phyloP scores from a whole-genome alignment of 257 asterid species.

The Ajuga chamaepitys region DNA sequence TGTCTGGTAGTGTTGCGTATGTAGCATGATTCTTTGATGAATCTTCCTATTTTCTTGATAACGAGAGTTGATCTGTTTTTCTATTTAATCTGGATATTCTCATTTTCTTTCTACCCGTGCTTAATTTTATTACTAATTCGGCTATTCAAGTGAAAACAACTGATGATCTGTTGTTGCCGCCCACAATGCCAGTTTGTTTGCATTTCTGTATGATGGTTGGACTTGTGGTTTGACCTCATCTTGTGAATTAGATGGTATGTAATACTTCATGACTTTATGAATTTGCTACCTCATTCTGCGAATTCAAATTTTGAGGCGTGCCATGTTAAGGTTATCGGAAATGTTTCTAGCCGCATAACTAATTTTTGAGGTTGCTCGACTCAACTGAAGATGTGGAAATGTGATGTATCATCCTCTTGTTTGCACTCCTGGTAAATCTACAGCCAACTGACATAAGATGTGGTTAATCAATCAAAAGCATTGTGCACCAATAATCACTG shows the following conservation, averaged over 20 bases:
- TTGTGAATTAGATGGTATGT: conserved; percentile 1
- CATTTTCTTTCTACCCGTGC: neutral
- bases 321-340: neutral
- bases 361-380: neutral
- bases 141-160: neutral
- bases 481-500: neutral
- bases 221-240: conserved; percentile 10
- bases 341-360: neutral
- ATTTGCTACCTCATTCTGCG: neutral
- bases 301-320: neutral
- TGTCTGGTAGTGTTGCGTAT: conserved; percentile 5
- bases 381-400: neutral
- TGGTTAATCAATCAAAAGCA: neutral
- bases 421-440: neutral
- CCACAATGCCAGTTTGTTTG: conserved; percentile 7
- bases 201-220: neutral
- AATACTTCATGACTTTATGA: neutral
- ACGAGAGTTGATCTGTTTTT: conserved; percentile 10
- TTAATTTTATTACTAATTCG: neutral
- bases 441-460: neutral
- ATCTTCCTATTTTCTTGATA: neutral
- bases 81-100: conserved; percentile 3
- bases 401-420: neutral
- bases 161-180: conserved; percentile 3
- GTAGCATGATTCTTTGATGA: neutral